Conservation (phyloP, 2,329 filamentous ascomycete species). For the Exophiala bonariae region DNA sequence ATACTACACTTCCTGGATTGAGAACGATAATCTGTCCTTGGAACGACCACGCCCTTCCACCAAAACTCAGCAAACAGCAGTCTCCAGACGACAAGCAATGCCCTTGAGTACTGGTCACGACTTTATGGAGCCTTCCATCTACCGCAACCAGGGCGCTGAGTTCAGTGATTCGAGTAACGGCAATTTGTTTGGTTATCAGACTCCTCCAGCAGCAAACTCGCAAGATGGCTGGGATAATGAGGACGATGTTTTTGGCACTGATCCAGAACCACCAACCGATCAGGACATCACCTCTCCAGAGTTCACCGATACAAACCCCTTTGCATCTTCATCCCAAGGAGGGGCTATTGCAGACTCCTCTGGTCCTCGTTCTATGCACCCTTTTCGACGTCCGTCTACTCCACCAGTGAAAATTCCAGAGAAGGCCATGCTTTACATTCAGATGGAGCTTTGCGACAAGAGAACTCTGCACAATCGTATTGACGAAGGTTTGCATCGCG, state of each 20-base stretch:
- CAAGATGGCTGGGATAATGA: slow-evolving; percentile 47
- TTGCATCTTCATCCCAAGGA: not conserved
- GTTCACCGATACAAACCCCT: slow-evolving; percentile 1
- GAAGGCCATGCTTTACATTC: slow-evolving; percentile 81
- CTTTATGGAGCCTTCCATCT: slow-evolving; percentile 85
- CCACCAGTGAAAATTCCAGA: slow-evolving; percentile 4
- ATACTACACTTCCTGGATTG: slow-evolving; percentile 95
- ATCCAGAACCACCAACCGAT: slow-evolving; percentile 15
- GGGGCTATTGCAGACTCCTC: slow-evolving; percentile 9
- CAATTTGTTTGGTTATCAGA: slow-evolving; percentile 22
- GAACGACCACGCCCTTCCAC: slow-evolving; percentile 8
- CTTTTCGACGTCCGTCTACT: slow-evolving; percentile 10
- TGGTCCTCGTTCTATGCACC: slow-evolving; percentile 8
- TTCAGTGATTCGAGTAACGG: slow-evolving; percentile 62
- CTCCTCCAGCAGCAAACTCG: slow-evolving; percentile 34
- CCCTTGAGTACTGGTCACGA: slow-evolving; percentile 65
- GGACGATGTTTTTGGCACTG: slow-evolving; percentile 31
- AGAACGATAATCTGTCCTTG: slow-evolving; percentile 40
- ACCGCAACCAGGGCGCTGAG: slow-evolving; percentile 64
- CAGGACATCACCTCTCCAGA: slow-evolving; percentile 5
- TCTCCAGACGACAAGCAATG: slow-evolving; percentile 9
- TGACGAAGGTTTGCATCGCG: slow-evolving; percentile 66
- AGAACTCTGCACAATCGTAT: slow-evolving; percentile 89
- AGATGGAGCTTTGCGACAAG: slow-evolving; percentile 98
- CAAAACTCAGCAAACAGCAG: not conserved